Conservation (phyloP, 768 basidiomycete species). For the Clavaria fumosa region DNA sequence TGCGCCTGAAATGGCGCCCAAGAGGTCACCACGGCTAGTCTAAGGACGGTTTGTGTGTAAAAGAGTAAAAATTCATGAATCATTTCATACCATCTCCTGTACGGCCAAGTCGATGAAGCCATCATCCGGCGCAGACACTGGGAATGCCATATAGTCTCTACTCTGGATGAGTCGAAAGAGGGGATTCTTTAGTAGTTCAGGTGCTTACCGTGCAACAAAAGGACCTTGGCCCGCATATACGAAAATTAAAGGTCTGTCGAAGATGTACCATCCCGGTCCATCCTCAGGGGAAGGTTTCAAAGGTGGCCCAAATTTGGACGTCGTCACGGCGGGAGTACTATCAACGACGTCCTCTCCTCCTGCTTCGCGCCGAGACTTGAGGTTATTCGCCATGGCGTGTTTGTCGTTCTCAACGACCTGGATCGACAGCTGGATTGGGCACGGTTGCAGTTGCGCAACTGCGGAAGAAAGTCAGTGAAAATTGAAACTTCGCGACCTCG, state of each 20-base stretch:
- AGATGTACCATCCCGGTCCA: conserved; percentile 51
- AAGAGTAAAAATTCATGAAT: conserved; percentile 2
- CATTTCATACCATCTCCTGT: conserved; percentile 40
- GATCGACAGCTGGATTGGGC: conserved; percentile 54
- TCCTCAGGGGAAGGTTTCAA: conserved; percentile 28
- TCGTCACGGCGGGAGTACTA: conserved; percentile 8
- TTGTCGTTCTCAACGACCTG: conserved; percentile 62
- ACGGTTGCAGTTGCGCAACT: conserved; percentile 50
- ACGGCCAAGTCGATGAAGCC: conserved; percentile 59
- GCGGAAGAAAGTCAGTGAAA: conserved; percentile 1
- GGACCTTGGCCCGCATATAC: conserved; percentile 70
- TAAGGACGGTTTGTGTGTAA: conserved; percentile 11
- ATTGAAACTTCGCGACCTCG: not conserved
- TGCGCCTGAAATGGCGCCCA: conserved; percentile 43
- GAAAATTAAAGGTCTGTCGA: conserved; percentile 53
- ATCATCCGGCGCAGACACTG: conserved; percentile 65
- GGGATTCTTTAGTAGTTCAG: not conserved
- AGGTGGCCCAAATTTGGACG: conserved; percentile 25
- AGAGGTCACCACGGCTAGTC: conserved; percentile 35
- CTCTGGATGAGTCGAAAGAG: conserved; percentile 18
- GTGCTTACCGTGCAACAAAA: conserved; percentile 44
- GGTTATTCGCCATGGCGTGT: conserved; percentile 42
- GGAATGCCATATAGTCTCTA: conserved; percentile 74
- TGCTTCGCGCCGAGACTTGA: conserved; percentile 24
- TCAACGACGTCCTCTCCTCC: conserved; percentile 7